Evolutionary conservation across 192 early-diverging fungal genomes (phyloP).

Genomic region (Podila epigama): DNA sequence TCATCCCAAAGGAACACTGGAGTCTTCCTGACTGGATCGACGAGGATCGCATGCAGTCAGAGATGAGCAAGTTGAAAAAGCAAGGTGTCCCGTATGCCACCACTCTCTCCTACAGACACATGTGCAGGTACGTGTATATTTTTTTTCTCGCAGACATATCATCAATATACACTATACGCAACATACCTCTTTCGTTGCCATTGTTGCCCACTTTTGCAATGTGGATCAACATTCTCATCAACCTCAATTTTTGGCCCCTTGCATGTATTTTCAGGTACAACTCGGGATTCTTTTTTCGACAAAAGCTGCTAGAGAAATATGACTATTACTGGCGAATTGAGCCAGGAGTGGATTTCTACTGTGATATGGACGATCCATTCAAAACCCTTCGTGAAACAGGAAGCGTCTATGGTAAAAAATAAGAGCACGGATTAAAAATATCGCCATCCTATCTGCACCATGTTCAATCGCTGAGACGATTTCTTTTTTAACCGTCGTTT

Average conservation of each 20-base stretch:
- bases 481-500: not conserved
- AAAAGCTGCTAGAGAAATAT: not conserved
- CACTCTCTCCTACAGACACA: not conserved
- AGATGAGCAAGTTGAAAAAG: not conserved
- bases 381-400: not conserved
- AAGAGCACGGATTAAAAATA: not conserved
- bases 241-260: no score
- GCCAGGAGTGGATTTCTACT: not conserved
- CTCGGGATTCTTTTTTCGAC: not conserved
- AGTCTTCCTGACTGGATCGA: not conserved
- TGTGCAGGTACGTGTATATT: not conserved
- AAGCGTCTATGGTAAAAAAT: not conserved
- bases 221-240: no score
- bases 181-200: no score
- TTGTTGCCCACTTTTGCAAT: no score
- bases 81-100: not conserved
- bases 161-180: no score
- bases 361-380: not conserved
- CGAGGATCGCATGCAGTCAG: not conserved
- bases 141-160: not conserved
- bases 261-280: not conserved
- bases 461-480: no score
- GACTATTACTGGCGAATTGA: not conserved
- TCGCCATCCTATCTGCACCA: not conserved
- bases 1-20: not conserved